Conservation (phyloP, 2,329 filamentous ascomycete genomes). For the Hypoxylon sp. region DNA sequence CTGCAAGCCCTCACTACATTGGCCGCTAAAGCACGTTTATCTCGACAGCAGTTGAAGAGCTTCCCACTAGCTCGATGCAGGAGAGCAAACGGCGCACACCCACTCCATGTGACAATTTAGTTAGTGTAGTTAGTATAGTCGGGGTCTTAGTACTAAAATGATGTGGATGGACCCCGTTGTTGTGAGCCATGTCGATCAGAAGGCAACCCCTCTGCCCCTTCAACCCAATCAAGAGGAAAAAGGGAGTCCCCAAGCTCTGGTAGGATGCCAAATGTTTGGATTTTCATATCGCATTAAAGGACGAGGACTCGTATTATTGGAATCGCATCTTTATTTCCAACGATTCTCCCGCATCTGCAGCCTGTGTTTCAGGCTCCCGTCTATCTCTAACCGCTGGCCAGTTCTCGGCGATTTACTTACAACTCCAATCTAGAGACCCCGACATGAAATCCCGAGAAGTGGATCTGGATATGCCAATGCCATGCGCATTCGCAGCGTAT, state of each 20-base stretch:
- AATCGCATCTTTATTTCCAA: conserved; percentile 5
- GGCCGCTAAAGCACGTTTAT: conserved; percentile 44
- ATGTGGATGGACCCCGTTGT: conserved; percentile 32
- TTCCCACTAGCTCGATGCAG: conserved; percentile 30
- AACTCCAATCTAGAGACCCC: conserved; percentile 13
- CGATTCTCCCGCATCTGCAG: background rate
- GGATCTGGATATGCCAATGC: conserved; percentile 23
- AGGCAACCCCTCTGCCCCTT: conserved; percentile 22
- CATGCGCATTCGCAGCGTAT: conserved; percentile 11
- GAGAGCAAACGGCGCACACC: conserved; percentile 20
- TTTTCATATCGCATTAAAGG: conserved; percentile 20
- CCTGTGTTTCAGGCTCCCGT: conserved; percentile 26
- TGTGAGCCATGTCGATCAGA: conserved; percentile 38
- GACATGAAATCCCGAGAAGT: conserved; percentile 24
- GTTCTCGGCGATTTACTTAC: conserved; percentile 24
- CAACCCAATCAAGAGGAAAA: conserved; percentile 5
- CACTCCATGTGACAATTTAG: conserved; percentile 38
- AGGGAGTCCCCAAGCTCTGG: conserved; percentile 8
- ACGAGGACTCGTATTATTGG: conserved; percentile 7
- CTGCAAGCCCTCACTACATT: conserved; percentile 26
- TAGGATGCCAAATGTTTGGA: conserved; percentile 7
- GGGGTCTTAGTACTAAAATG: conserved; percentile 36
- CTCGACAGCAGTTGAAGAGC: conserved; percentile 29
- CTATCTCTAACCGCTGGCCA: conserved; percentile 28
- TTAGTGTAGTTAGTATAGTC: background rate